Evolutionary conservation across 805 yeast species (phyloP).

Genomic region (Saccharomycopsis olivae): DNA sequence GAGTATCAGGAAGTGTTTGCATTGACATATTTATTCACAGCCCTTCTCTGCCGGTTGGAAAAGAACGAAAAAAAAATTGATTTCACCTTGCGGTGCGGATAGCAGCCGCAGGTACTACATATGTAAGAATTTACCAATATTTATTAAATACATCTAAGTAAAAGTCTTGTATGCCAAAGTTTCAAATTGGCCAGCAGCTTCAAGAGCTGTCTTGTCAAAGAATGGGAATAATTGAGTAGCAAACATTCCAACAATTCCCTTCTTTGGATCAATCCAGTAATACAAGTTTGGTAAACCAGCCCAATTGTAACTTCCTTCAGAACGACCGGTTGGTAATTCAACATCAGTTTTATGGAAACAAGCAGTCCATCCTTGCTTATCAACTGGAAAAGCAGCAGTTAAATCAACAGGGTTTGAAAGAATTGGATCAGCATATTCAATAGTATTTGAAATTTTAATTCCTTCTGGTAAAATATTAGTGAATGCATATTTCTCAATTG

Average conservation of each 20-base stretch:
- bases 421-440: conserved; percentile 17
- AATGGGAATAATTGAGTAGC: conserved; percentile 30
- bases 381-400: conserved; percentile 17
- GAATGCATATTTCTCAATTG: conserved; percentile 25
- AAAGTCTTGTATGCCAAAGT: conserved; percentile 13
- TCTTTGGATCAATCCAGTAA: conserved; percentile 30
- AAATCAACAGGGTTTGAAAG: conserved; percentile 18
- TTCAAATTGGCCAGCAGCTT: conserved; percentile 18
- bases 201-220: conserved; percentile 19
- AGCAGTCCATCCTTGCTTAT: conserved; percentile 21
- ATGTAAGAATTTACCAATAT: too few relatives aligned
- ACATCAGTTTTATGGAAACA: conserved; percentile 21
- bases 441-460: conserved; percentile 17
- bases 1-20: conserved; percentile 4
- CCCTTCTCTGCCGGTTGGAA: too few relatives aligned
- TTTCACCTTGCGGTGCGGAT: too few relatives aligned
- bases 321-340: conserved; percentile 27
- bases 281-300: conserved; percentile 30
- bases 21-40: neutral
- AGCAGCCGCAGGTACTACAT: too few relatives aligned
- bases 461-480: conserved; percentile 25
- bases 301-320: conserved; percentile 29
- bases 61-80: too few relatives aligned
- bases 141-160: too few relatives aligned
- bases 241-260: conserved; percentile 29